Evolutionary conservation across 768 basidiomycete species (phyloP).

Genomic region (Rossbeevera mucosa): DNA sequence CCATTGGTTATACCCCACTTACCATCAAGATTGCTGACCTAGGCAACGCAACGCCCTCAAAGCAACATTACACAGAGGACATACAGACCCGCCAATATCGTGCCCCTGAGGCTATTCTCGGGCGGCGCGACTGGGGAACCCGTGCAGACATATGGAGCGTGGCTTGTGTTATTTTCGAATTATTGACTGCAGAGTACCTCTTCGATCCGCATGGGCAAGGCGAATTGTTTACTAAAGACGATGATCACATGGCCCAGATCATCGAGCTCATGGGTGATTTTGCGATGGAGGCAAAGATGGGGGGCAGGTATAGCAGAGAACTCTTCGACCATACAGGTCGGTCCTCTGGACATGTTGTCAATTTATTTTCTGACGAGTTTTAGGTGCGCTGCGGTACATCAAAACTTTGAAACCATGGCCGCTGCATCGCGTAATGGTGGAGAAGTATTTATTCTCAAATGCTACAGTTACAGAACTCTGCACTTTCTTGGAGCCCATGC

Average conservation of each 20-base stretch:
- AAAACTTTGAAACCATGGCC: constrained; percentile 76
- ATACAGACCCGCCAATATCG: constrained; percentile 97
- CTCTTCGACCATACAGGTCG: constrained; percentile 71
- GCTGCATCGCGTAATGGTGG: constrained; percentile 75
- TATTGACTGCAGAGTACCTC: constrained; percentile 86
- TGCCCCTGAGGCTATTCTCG: constrained; percentile 89
- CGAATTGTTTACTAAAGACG: constrained; percentile 83
- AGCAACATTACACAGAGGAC: constrained; percentile 87
- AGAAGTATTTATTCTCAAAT: constrained; percentile 77
- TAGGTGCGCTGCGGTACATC: constrained; percentile 71
- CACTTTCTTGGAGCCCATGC: constrained; percentile 71
- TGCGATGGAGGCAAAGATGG: constrained; percentile 67
- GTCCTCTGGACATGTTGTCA: constrained; percentile 18
- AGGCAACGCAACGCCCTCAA: constrained; percentile 91
- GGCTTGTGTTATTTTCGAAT: constrained; percentile 87
- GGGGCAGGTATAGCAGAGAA: constrained; percentile 80
- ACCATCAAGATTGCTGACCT: constrained; percentile 92
- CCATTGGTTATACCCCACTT: constrained; percentile 42
- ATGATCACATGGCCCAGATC: constrained; percentile 95
- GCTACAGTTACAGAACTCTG: constrained; percentile 56
- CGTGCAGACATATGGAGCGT: constrained; percentile 90
- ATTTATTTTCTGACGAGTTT: constrained; percentile 4
- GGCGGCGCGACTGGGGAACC: constrained; percentile 79
- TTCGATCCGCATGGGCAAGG: constrained; percentile 86
- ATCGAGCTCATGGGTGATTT: constrained; percentile 87